Percentiles rank a stretch among this genome's conserved stretches.
Conservation (phyloP, 2,329 filamentous ascomycete genomes). For the Exophiala alcalophila region DNA sequence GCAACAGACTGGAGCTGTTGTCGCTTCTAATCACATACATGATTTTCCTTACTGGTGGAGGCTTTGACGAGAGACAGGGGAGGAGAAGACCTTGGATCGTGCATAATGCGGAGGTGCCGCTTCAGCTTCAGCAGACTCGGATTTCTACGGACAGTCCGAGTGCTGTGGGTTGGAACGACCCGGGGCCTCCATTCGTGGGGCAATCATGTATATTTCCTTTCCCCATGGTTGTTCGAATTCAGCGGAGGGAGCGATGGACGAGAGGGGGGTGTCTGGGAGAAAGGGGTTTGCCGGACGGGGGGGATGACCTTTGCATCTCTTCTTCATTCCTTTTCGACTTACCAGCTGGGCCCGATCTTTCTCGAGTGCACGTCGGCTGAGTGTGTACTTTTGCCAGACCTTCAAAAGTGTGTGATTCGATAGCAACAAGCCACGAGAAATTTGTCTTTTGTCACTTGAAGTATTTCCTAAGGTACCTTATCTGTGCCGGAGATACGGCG, state of each 20-base stretch:
- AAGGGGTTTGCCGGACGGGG: slow-evolving; percentile 4
- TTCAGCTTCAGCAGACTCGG: slow-evolving; percentile 13
- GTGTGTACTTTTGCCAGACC: slow-evolving; percentile 1
- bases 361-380: background rate
- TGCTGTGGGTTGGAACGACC: slow-evolving; percentile 2
- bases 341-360: slow-evolving; percentile 2
- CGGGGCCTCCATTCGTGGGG: slow-evolving; percentile 7
- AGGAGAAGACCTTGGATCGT: slow-evolving; percentile 24
- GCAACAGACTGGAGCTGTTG: slow-evolving; percentile 31
- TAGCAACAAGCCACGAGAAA: background rate
- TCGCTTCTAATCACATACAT: slow-evolving; percentile 26
- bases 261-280: background rate
- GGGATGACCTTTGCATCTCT: slow-evolving; percentile 4
- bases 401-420: slow-evolving; percentile 11
- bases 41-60: slow-evolving; percentile 12
- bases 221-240: slow-evolving; percentile 16
- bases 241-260: slow-evolving; percentile 9
- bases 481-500: too few relatives aligned
- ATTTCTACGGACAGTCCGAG: slow-evolving; percentile 1
- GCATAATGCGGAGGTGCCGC: slow-evolving; percentile 23
- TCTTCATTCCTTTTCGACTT: slow-evolving; percentile 11
- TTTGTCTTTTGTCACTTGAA: slow-evolving; percentile 9
- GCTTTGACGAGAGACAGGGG: slow-evolving; percentile 6
- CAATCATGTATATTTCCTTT: slow-evolving; percentile 29
- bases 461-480: too few relatives aligned